A percentile compares a stretch with the other conserved stretches of the same genome.
phyloP scores from a whole-genome alignment of 2,329 filamentous ascomycete genomes.

The Stylonectria norvegica region DNA sequence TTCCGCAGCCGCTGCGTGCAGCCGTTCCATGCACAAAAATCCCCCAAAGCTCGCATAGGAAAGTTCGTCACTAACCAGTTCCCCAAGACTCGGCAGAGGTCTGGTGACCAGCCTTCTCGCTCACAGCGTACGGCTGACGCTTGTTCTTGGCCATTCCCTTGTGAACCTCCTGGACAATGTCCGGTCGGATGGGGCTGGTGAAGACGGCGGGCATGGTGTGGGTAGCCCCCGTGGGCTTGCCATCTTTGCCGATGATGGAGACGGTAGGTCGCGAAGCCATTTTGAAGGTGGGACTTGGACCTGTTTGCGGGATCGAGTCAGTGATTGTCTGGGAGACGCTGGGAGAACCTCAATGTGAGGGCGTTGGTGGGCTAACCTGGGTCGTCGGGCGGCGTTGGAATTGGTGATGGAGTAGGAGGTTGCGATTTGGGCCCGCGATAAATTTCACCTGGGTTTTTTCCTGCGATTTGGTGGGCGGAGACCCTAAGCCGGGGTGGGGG shows the following conservation, averaged over 20 bases:
- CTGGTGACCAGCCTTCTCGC: constrained; percentile 99
- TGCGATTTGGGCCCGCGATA: constrained; percentile 31
- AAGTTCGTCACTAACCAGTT: constrained; percentile 70
- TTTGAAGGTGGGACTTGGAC: constrained; percentile 47
- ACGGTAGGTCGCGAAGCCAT: constrained; percentile 98
- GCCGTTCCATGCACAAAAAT: neutral
- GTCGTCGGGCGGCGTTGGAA: constrained; percentile 41
- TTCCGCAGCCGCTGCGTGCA: neutral
- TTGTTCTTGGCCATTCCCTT: constrained; percentile 99
- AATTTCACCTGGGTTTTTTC: constrained; percentile 39
- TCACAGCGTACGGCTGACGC: constrained; percentile 98
- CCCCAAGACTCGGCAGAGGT: constrained; percentile 99
- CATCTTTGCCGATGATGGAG: constrained; percentile 95
- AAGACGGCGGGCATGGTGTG: constrained; percentile 96
- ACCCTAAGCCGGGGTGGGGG: constrained; percentile 35
- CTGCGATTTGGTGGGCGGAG: constrained; percentile 38
- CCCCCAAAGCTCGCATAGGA: constrained; percentile 6
- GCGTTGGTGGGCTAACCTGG: constrained; percentile 33
- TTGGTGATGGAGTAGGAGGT: constrained; percentile 35
- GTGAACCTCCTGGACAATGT: constrained; percentile 99
- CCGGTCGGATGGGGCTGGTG: constrained; percentile 92
- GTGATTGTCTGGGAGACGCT: constrained; percentile 12
- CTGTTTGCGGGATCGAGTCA: constrained; percentile 23
- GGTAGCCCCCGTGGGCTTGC: constrained; percentile 83
- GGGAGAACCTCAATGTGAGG: constrained; percentile 5